Evolutionary conservation across 768 basidiomycete species (phyloP).

Genomic region (Cyclocybe cylindracea): DNA sequence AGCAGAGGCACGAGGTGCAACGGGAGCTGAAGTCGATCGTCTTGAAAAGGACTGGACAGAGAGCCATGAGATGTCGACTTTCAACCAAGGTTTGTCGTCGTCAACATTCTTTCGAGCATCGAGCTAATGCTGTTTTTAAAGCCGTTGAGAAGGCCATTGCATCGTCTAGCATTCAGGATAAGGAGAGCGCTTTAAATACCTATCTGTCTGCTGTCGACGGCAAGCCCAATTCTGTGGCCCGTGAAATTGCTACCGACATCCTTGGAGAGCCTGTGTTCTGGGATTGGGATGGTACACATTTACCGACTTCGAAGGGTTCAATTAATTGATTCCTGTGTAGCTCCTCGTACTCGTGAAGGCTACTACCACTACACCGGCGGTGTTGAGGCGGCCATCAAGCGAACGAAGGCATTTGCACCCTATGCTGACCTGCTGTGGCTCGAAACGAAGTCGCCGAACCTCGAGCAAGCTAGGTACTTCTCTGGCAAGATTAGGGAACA

Average conservation of each 20-base stretch:
- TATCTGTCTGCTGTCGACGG: slow-evolving; percentile 61
- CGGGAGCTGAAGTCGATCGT: slow-evolving; percentile 68
- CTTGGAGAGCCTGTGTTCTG: slow-evolving; percentile 73
- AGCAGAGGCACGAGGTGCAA: slow-evolving; percentile 63
- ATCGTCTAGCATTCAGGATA: slow-evolving; percentile 48
- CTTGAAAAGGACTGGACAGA: slow-evolving; percentile 79
- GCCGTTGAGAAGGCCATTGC: slow-evolving; percentile 63
- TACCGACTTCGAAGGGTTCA: neutral
- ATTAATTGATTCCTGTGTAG: slow-evolving; percentile 34
- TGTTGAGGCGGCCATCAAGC: slow-evolving; percentile 78
- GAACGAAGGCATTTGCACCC: slow-evolving; percentile 77
- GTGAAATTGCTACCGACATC: slow-evolving; percentile 72
- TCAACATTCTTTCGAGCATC: neutral
- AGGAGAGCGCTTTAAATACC: slow-evolving; percentile 53
- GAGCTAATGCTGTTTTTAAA: slow-evolving; percentile 22
- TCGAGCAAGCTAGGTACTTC: slow-evolving; percentile 78
- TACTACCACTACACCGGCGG: slow-evolving; percentile 89
- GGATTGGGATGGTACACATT: slow-evolving; percentile 81
- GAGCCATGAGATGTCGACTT: slow-evolving; percentile 72
- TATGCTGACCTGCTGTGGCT: slow-evolving; percentile 92
- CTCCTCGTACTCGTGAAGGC: slow-evolving; percentile 87
- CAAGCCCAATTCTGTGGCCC: slow-evolving; percentile 73
- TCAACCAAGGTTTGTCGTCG: slow-evolving; percentile 68
- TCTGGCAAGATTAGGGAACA: slow-evolving; percentile 71
- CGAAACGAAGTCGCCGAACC: slow-evolving; percentile 87